phyloP scores from a whole-genome alignment of 805 yeast genomes.

The Wickerhamomyces sydowiorum region DNA sequence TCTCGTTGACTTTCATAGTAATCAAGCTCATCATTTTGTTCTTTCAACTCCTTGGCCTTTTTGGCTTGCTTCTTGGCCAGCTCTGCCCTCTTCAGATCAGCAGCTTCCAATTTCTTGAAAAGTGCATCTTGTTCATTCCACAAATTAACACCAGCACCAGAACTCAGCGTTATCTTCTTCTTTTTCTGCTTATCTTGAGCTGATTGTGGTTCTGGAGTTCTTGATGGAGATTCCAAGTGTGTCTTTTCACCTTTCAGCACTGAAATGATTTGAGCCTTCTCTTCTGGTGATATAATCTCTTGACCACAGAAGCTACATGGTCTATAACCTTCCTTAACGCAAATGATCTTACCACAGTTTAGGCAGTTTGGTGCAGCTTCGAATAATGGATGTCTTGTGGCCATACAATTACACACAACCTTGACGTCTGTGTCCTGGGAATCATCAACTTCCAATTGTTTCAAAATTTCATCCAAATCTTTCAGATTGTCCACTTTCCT shows the following conservation, averaged over 20 bases:
- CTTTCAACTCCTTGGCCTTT: constrained; percentile 29
- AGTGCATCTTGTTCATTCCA: constrained; percentile 65
- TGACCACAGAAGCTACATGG: constrained; percentile 82
- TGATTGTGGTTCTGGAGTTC: constrained; percentile 8
- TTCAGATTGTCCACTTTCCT: constrained; percentile 50
- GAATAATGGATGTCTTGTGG: constrained; percentile 79
- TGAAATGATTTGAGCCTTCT: constrained; percentile 49
- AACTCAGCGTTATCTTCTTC: constrained; percentile 48
- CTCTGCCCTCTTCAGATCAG: constrained; percentile 28
- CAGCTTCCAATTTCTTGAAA: constrained; percentile 53
- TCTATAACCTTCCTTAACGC: constrained; percentile 84
- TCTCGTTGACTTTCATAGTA: constrained; percentile 33
- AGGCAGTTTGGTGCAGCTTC: constrained; percentile 91
- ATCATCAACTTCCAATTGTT: constrained; percentile 40
- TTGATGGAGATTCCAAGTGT: constrained; percentile 28
- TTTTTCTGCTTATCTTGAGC: constrained; percentile 29
- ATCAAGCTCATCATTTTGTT: constrained; percentile 39
- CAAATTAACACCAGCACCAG: constrained; percentile 59
- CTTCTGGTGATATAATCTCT: constrained; percentile 58
- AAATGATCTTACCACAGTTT: constrained; percentile 90
- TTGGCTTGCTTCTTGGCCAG: constrained; percentile 29
- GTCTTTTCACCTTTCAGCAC: constrained; percentile 50
- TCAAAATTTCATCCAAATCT: constrained; percentile 60
- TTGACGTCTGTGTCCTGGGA: constrained; percentile 14
- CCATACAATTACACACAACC: constrained; percentile 73